These are phyloP conservation scores for Picea sitchensis DNA, from an alignment of 75 land plant genomes.

Conservation along the genomic window DNA sequence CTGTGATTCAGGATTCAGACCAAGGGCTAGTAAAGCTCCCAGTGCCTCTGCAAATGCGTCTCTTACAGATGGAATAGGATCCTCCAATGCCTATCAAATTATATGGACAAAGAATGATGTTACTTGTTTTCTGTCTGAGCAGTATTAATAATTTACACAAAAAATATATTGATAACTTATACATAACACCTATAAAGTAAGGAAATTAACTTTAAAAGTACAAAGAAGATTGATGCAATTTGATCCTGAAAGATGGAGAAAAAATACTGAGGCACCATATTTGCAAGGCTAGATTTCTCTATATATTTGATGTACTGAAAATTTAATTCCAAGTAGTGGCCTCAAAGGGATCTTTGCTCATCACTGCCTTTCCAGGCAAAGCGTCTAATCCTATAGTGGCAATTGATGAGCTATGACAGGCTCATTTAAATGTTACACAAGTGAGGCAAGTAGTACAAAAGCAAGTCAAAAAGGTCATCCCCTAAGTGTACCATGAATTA, in stretches of 20 bases:
- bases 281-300: not conserved
- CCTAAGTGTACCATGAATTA: too few relatives aligned
- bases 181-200: not conserved
- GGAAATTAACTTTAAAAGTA: not conserved
- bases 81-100: slow-evolving; percentile 74
- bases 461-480: too few relatives aligned
- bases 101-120: not conserved
- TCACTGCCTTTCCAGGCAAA: not conserved
- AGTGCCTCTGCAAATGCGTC: slow-evolving; percentile 98
- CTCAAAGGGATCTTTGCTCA: not conserved
- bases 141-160: not conserved
- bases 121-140: not conserved
- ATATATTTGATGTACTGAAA: not conserved
- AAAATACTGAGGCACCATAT: not conserved
- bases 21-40: slow-evolving; percentile 89
- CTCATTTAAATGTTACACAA: too few relatives aligned
- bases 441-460: too few relatives aligned
- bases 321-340: too few relatives aligned
- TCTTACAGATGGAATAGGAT: slow-evolving; percentile 76
- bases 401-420: not conserved
- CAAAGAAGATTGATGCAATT: not conserved
- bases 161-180: not conserved
- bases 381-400: not conserved
- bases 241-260: slow-evolving; percentile 1
- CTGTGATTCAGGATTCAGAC: slow-evolving; percentile 89